Evolutionary conservation across 768 basidiomycete genomes (phyloP).

Genomic region (Hortiboletus flavorubellus): DNA sequence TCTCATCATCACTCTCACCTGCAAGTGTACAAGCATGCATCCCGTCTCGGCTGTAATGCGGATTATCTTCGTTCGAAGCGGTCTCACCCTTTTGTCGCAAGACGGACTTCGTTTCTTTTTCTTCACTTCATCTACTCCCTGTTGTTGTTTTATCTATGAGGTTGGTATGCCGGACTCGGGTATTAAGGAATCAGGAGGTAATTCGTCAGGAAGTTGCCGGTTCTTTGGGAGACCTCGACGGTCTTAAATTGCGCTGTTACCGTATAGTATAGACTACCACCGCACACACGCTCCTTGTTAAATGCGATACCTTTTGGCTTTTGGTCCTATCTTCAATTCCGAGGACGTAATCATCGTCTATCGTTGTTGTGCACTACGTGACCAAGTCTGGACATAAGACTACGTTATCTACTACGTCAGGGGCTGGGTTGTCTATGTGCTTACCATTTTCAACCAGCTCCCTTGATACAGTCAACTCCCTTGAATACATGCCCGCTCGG

Average conservation of each 20-base stretch:
- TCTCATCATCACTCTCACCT: neutral
- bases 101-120: slow-evolving; percentile 7
- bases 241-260: neutral
- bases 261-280: slow-evolving; percentile 1
- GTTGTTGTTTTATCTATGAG: slow-evolving; percentile 7
- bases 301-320: slow-evolving; percentile 6
- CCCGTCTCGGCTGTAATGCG: neutral
- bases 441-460: neutral
- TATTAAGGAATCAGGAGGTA: neutral
- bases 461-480: no score
- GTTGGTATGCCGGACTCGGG: slow-evolving; percentile 2
- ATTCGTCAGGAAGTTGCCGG: slow-evolving; percentile 7
- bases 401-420: no score
- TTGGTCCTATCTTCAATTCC: neutral
- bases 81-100: slow-evolving; percentile 8
- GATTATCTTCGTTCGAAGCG: slow-evolving; percentile 19
- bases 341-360: neutral
- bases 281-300: slow-evolving; percentile 10
- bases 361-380: no score
- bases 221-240: slow-evolving; percentile 8
- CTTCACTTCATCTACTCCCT: neutral
- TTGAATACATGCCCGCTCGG: no score
- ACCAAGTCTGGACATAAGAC: no score
- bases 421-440: no score
- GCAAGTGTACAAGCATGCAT: slow-evolving; percentile 4